Percentiles rank a stretch among this genome's conserved stretches.
Conservation (phyloP, 2,329 filamentous ascomycete genomes). For the Juglanconis sp. region DNA sequence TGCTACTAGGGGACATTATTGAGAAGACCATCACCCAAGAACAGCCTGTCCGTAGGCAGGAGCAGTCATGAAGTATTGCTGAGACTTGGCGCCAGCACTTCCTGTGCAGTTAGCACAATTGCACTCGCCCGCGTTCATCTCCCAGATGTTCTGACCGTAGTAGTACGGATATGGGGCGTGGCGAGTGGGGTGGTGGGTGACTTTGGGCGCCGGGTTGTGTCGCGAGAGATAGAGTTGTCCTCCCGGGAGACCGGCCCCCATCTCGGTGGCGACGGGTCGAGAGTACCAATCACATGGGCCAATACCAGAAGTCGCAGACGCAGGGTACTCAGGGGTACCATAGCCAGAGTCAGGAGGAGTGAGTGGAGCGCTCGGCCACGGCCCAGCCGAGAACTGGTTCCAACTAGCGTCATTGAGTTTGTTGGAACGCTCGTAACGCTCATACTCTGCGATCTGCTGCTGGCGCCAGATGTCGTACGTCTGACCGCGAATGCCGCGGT, state of each 20-base stretch:
- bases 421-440: conserved; percentile 32
- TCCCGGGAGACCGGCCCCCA: conserved; percentile 39
- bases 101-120: conserved; percentile 45
- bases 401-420: conserved; percentile 38
- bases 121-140: conserved; percentile 48
- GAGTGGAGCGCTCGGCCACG: conserved; percentile 41
- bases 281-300: conserved; percentile 55
- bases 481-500: conserved; percentile 31
- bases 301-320: conserved; percentile 53
- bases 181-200: conserved; percentile 39
- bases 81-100: conserved; percentile 39
- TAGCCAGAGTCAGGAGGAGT: conserved; percentile 62
- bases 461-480: conserved; percentile 46
- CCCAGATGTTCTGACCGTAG: conserved; percentile 49
- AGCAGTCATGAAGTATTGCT: conserved; percentile 42
- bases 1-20: not conserved
- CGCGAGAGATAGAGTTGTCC: conserved; percentile 25
- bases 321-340: conserved; percentile 56
- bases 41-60: conserved; percentile 53
- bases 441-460: conserved; percentile 55
- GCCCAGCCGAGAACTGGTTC: conserved; percentile 38
- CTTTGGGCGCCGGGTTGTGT: conserved; percentile 30
- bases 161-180: conserved; percentile 42
- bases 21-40: conserved; percentile 38
- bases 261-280: conserved; percentile 31